Percentiles rank a stretch among this genome's conserved stretches.
These are phyloP conservation scores for Fusarium citri DNA, from an alignment of 2,329 filamentous ascomycete genomes.

Conservation along the genomic window DNA sequence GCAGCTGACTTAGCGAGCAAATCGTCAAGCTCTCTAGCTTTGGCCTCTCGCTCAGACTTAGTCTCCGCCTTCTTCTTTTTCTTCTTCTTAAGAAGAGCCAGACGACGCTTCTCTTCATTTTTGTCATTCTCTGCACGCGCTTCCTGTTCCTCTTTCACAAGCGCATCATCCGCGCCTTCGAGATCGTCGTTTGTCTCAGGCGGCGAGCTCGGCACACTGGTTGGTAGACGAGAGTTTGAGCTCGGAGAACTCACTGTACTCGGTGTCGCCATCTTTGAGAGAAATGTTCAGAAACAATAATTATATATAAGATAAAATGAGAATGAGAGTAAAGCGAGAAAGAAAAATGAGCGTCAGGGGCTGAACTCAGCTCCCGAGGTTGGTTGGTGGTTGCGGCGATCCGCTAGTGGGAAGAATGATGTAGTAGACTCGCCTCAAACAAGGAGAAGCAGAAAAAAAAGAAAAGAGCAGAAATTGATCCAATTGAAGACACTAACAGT, in stretches of 20 bases:
- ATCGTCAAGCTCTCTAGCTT: slow-evolving; percentile 69
- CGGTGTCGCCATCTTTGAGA: slow-evolving; percentile 48
- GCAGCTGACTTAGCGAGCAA: slow-evolving; percentile 69
- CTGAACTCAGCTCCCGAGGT: not conserved
- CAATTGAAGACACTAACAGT: not conserved
- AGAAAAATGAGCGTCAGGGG: slow-evolving; percentile 3
- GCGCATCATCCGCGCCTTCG: slow-evolving; percentile 44
- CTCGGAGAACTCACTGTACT: slow-evolving; percentile 48
- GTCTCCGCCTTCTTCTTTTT: slow-evolving; percentile 63
- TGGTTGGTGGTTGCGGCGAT: slow-evolving; percentile 18
- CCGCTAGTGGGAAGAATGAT: slow-evolving; percentile 40
- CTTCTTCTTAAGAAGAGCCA: slow-evolving; percentile 55
- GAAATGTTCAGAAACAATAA: not conserved
- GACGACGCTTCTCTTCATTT: slow-evolving; percentile 60
- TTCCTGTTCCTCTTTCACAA: slow-evolving; percentile 53
- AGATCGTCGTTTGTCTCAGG: slow-evolving; percentile 36
- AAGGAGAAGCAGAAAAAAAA: slow-evolving; percentile 10
- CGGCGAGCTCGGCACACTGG: slow-evolving; percentile 55
- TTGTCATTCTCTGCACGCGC: slow-evolving; percentile 56
- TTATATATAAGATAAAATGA: not conserved
- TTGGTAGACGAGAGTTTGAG: slow-evolving; percentile 48
- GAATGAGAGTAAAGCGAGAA: not conserved
- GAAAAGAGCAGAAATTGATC: slow-evolving; percentile 1
- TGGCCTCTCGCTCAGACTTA: slow-evolving; percentile 66
- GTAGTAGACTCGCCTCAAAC: slow-evolving; percentile 38